Evolutionary conservation across 345 rosid genomes (phyloP).

Genomic region (Gossypium herbaceum): DNA sequence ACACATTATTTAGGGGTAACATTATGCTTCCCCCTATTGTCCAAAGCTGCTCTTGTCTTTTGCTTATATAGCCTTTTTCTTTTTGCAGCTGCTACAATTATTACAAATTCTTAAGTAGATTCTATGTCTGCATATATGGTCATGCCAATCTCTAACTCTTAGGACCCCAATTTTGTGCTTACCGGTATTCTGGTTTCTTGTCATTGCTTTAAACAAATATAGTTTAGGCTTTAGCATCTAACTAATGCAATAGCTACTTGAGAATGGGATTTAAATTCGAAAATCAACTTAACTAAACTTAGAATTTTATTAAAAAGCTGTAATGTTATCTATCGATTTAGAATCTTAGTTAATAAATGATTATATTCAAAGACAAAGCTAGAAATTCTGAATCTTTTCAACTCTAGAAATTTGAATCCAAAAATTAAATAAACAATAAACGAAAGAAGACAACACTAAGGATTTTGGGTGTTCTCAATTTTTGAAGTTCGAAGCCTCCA

Average conservation of each 20-base stretch:
- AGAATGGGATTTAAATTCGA: not conserved
- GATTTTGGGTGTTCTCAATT: too few species aligned
- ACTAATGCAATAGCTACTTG: not conserved
- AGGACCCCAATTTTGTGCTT: not conserved
- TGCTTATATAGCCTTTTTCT: not conserved
- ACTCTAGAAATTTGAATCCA: too few species aligned
- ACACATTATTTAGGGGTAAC: not conserved
- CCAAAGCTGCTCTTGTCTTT: not conserved
- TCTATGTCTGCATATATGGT: not conserved
- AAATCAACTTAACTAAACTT: too few species aligned
- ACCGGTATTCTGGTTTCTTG: not conserved
- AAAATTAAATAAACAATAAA: too few species aligned
- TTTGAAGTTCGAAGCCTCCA: too few species aligned
- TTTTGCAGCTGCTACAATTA: constrained; percentile 5
- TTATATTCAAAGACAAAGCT: not conserved
- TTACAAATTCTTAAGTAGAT: constrained; percentile 11
- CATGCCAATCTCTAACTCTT: not conserved
- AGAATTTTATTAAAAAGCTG: too few species aligned
- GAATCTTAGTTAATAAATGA: too few species aligned
- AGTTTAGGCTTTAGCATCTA: not conserved
- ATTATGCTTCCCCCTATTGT: constrained; percentile 17
- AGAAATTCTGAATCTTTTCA: too few species aligned
- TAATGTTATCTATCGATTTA: too few species aligned
- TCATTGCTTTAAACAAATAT: not conserved
- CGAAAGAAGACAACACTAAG: too few species aligned